phyloP scores from a whole-genome alignment of 768 basidiomycete genomes.

The Tylopilus rubrobrunneus region DNA sequence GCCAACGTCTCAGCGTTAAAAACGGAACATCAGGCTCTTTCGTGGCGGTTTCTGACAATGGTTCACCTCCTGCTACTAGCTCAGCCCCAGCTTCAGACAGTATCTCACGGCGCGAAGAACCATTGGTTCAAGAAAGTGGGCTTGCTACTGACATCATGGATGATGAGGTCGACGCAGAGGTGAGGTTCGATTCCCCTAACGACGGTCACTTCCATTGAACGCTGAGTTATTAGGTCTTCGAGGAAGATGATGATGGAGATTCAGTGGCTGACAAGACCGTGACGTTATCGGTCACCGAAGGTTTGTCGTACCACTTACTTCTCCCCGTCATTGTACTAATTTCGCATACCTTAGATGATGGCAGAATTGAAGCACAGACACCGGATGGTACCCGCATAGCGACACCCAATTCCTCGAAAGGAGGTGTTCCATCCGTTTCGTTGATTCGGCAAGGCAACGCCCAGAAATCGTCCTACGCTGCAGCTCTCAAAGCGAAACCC shows the following conservation, averaged over 20 bases:
- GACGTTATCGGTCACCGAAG: slow-evolving; percentile 76
- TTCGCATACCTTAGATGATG: slow-evolving; percentile 60
- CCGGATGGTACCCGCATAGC: slow-evolving; percentile 94
- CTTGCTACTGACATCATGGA: slow-evolving; percentile 76
- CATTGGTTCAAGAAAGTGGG: slow-evolving; percentile 58
- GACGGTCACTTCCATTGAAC: slow-evolving; percentile 13
- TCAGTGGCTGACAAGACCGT: slow-evolving; percentile 79
- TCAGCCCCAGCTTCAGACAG: slow-evolving; percentile 27
- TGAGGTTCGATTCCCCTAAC: slow-evolving; percentile 12
- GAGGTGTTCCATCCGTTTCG: slow-evolving; percentile 37
- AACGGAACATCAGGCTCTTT: slow-evolving; percentile 31
- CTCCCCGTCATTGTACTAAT: slow-evolving; percentile 4
- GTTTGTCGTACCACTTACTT: slow-evolving; percentile 34
- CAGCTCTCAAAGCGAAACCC: slow-evolving; percentile 89
- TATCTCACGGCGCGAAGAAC: slow-evolving; percentile 38
- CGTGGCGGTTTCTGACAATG: slow-evolving; percentile 10
- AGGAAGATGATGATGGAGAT: slow-evolving; percentile 81
- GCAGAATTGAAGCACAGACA: slow-evolving; percentile 93
- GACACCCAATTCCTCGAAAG: slow-evolving; percentile 67
- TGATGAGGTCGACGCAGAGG: slow-evolving; percentile 80
- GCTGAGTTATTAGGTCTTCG: slow-evolving; percentile 54
- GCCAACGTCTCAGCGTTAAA: slow-evolving; percentile 79
- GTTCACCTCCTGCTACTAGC: slow-evolving; percentile 21
- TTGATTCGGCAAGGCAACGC: slow-evolving; percentile 31
- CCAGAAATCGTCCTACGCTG: slow-evolving; percentile 77